Evolutionary conservation across 2,329 filamentous ascomycete species (phyloP).

Genomic region (Cladosporium oxysporum): DNA sequence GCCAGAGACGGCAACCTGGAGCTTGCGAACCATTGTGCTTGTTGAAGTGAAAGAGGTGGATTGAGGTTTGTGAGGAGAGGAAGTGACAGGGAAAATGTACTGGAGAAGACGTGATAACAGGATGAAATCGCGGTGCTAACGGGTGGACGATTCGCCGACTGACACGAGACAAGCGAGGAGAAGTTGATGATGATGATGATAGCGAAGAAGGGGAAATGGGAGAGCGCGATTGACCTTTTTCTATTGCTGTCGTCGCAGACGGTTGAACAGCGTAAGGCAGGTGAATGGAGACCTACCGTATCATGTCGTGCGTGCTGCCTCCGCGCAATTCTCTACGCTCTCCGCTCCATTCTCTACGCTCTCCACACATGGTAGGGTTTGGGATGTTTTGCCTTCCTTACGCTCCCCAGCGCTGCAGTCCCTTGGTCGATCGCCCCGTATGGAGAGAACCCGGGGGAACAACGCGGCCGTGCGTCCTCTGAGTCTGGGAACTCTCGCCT

Average conservation of each 20-base stretch:
- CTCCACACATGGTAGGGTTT: slow-evolving; percentile 15
- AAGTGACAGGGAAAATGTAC: background rate
- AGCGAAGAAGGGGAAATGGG: background rate
- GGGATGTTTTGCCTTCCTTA: slow-evolving; percentile 5
- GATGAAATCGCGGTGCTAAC: slow-evolving; percentile 10
- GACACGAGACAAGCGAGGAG: background rate
- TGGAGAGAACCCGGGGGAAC: slow-evolving; percentile 7
- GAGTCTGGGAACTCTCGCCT: slow-evolving; percentile 3
- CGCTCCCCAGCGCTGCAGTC: slow-evolving; percentile 1
- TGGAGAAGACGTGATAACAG: background rate
- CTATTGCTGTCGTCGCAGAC: slow-evolving; percentile 4
- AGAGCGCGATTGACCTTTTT: slow-evolving; percentile 14
- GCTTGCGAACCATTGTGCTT: slow-evolving; percentile 39
- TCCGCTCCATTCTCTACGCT: slow-evolving; percentile 4
- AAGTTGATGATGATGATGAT: background rate
- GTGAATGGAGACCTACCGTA: slow-evolving; percentile 12
- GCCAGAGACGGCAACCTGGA: slow-evolving; percentile 49
- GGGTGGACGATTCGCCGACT: slow-evolving; percentile 10
- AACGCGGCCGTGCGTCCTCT: background rate
- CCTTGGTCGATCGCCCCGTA: slow-evolving; percentile 1
- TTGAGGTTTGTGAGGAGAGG: background rate
- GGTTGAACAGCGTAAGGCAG: slow-evolving; percentile 18
- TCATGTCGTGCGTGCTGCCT: background rate
- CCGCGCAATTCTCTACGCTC: slow-evolving; percentile 18
- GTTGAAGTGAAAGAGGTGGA: background rate